phyloP scores from a whole-genome alignment of 2,329 filamentous ascomycete species.

The Bipolaris victoriae region DNA sequence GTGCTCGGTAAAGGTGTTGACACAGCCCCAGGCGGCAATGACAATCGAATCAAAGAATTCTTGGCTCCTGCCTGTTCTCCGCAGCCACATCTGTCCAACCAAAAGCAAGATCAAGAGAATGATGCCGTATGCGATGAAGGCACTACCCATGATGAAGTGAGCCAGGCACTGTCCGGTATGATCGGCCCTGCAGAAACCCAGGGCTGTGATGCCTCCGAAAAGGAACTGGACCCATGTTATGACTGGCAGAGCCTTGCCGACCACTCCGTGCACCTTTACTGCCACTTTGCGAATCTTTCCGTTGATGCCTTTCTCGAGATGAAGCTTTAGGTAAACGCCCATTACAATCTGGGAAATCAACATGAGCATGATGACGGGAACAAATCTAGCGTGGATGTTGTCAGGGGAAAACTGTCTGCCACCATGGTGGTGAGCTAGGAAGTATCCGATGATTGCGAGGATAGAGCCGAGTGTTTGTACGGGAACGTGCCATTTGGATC shows the following conservation, averaged over 20 bases:
- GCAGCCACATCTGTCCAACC: slow-evolving; percentile 87
- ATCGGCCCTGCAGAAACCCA: slow-evolving; percentile 92
- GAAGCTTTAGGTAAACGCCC: slow-evolving; percentile 86
- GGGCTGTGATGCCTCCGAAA: slow-evolving; percentile 88
- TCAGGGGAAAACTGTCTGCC: slow-evolving; percentile 76
- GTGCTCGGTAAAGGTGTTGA: slow-evolving; percentile 98
- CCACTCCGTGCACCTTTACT: slow-evolving; percentile 75
- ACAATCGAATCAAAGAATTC: slow-evolving; percentile 95
- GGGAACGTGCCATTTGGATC: slow-evolving; percentile 93
- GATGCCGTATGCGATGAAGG: slow-evolving; percentile 93
- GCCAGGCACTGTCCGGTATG: slow-evolving; percentile 91
- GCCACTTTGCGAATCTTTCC: slow-evolving; percentile 75
- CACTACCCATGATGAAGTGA: slow-evolving; percentile 98
- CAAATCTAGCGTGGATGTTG: slow-evolving; percentile 78
- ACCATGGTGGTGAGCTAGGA: slow-evolving; percentile 87
- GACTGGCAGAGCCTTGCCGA: slow-evolving; percentile 87
- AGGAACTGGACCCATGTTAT: slow-evolving; percentile 92
- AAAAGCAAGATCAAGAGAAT: slow-evolving; percentile 83
- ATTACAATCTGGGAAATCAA: slow-evolving; percentile 77
- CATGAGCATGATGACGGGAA: slow-evolving; percentile 79
- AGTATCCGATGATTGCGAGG: slow-evolving; percentile 83
- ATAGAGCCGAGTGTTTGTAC: slow-evolving; percentile 76
- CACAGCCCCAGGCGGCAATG: slow-evolving; percentile 92
- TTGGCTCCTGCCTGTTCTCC: slow-evolving; percentile 81
- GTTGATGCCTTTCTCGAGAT: slow-evolving; percentile 83